phyloP scores from a whole-genome alignment of 768 basidiomycete species.

The Macrolepiota dolichaula region DNA sequence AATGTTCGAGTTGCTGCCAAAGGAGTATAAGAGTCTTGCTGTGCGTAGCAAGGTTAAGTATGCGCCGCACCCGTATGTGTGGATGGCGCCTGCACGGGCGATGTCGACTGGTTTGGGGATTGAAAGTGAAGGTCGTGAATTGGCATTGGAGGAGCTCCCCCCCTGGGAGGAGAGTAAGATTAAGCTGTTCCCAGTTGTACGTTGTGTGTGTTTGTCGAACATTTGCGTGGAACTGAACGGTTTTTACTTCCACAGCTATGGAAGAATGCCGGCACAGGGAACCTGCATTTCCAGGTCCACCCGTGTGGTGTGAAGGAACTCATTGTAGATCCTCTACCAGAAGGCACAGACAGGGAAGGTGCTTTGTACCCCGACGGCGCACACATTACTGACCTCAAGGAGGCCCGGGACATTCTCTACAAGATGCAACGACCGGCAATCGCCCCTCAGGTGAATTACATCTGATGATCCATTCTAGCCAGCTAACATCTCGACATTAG shows the following conservation, averaged over 20 bases:
- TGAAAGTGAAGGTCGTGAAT: constrained; percentile 70
- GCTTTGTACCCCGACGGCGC: constrained; percentile 84
- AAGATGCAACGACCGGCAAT: constrained; percentile 89
- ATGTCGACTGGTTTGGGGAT: constrained; percentile 79
- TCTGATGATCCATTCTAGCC: background rate
- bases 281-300: constrained; percentile 87
- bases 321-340: constrained; percentile 69
- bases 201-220: constrained; percentile 18
- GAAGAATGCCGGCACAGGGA: constrained; percentile 88
- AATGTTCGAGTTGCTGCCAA: constrained; percentile 77
- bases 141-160: constrained; percentile 61
- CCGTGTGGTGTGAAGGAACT: constrained; percentile 72
- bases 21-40: constrained; percentile 71
- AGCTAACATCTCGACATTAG: constrained; percentile 24
- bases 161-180: constrained; percentile 72
- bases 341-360: constrained; percentile 49
- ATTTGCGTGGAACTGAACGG: background rate
- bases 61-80: constrained; percentile 83
- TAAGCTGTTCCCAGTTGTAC: constrained; percentile 62
- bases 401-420: constrained; percentile 75
- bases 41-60: constrained; percentile 73
- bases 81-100: constrained; percentile 78
- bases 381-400: constrained; percentile 66
- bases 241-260: constrained; percentile 50
- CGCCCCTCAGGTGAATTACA: constrained; percentile 56